These are phyloP conservation scores for Amylostereum areolatum DNA, from an alignment of 1,284 basidiomycete species.

Conservation along the genomic window DNA sequence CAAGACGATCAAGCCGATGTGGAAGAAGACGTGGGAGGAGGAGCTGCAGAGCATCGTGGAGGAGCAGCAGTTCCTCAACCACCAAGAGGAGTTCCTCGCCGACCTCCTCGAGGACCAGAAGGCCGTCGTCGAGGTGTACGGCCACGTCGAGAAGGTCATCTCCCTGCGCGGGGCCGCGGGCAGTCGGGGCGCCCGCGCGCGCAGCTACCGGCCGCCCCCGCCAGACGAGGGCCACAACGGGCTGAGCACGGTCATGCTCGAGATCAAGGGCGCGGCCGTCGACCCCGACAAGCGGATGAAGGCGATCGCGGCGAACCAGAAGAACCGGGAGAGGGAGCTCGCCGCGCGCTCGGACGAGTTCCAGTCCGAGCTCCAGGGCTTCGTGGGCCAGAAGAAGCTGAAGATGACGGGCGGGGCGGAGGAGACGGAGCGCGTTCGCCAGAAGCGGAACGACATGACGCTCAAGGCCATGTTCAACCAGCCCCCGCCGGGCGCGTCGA, in stretches of 20 bases:
- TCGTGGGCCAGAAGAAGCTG: conserved; percentile 79
- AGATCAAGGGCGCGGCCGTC: conserved; percentile 78
- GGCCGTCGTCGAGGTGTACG: conserved; percentile 79
- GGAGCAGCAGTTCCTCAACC: conserved; percentile 91
- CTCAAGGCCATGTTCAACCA: conserved; percentile 82
- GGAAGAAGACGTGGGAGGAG: conserved; percentile 98
- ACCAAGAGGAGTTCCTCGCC: conserved; percentile 85
- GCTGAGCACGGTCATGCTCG: conserved; percentile 74
- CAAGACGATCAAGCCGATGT: conserved; percentile 88
- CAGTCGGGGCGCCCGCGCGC: conserved; percentile 28
- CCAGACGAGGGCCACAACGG: conserved; percentile 61
- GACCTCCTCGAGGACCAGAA: conserved; percentile 92
- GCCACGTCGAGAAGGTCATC: conserved; percentile 85
- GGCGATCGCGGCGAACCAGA: conserved; percentile 86
- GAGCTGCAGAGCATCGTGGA: conserved; percentile 96
- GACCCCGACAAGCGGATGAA: conserved; percentile 81
- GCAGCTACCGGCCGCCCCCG: conserved; percentile 49
- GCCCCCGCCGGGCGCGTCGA: conserved; percentile 5
- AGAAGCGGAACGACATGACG: conserved; percentile 77
- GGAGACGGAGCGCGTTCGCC: conserved; percentile 81
- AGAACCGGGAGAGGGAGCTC: conserved; percentile 69
- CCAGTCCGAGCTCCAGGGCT: conserved; percentile 74
- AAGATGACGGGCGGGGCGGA: conserved; percentile 94
- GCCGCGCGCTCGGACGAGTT: conserved; percentile 72
- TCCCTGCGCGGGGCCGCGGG: conserved; percentile 58